phyloP scores from a whole-genome alignment of 176 grass and related monocot genomes.

The Eleusine coracana region DNA sequence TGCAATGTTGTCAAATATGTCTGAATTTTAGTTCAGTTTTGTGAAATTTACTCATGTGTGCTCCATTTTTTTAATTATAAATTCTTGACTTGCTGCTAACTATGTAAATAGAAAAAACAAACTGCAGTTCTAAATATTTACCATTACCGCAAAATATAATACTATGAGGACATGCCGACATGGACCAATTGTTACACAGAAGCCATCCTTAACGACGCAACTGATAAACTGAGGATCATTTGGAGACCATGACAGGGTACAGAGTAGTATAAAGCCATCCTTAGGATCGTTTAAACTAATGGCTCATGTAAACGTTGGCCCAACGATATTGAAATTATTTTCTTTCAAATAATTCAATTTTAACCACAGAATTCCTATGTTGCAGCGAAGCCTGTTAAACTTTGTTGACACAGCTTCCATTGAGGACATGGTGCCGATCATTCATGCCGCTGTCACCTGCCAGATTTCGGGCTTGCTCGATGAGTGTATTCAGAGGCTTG shows the following conservation, averaged over 20 bases:
- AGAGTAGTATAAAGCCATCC: neutral
- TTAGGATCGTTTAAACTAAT: neutral
- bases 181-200: neutral
- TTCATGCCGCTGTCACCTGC: slow-evolving; percentile 55
- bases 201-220: neutral
- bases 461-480: slow-evolving; percentile 47
- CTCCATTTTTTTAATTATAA: neutral
- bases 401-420: slow-evolving; percentile 57
- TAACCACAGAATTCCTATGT: slow-evolving; percentile 24
- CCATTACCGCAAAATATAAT: neutral
- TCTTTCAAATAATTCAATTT: neutral
- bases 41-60: neutral
- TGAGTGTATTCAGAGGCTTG: slow-evolving; percentile 53
- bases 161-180: neutral
- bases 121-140: neutral
- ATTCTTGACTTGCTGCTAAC: neutral
- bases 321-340: neutral
- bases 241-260: neutral
- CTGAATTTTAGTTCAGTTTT: neutral
- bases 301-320: neutral
- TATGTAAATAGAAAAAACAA: neutral
- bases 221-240: neutral
- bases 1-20: neutral
- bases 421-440: slow-evolving; percentile 62
- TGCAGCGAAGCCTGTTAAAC: slow-evolving; percentile 62